Conservation (phyloP, 2,329 filamentous ascomycete species). For the Fusarium praegraminearum region DNA sequence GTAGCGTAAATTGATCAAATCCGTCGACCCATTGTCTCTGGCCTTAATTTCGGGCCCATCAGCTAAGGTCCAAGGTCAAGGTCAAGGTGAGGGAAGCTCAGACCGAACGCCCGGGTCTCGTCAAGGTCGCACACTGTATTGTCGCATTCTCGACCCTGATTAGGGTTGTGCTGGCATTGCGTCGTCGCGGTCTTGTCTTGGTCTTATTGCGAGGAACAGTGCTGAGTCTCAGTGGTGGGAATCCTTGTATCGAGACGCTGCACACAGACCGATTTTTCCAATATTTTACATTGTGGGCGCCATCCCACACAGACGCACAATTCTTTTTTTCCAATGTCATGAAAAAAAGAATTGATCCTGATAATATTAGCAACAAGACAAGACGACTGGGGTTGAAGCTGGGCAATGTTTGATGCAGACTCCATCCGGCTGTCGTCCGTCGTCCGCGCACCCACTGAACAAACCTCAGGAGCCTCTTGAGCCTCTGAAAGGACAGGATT, state of each 20-base stretch:
- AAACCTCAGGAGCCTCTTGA: slow-evolving; percentile 7
- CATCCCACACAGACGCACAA: slow-evolving; percentile 21
- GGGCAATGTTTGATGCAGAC: slow-evolving; percentile 38
- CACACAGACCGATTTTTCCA: slow-evolving; percentile 27
- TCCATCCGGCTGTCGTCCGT: slow-evolving; percentile 42
- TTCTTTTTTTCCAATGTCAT: slow-evolving; percentile 23
- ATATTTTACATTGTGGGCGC: slow-evolving; percentile 39
- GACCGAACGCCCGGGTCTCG: slow-evolving; percentile 44
- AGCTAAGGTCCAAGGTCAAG: slow-evolving; percentile 17
- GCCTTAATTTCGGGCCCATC: slow-evolving; percentile 48
- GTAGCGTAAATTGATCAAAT: slow-evolving; percentile 15
- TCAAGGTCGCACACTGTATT: slow-evolving; percentile 41
- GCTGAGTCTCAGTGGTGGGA: slow-evolving; percentile 20
- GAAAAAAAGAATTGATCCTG: slow-evolving; percentile 26
- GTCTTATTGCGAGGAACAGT: slow-evolving; percentile 21
- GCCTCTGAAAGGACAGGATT: slow-evolving; percentile 39
- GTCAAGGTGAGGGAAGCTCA: slow-evolving; percentile 45
- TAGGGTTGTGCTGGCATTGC: slow-evolving; percentile 35
- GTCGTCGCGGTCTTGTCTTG: slow-evolving; percentile 27
- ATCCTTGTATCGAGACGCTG: slow-evolving; percentile 29
- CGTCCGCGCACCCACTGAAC: slow-evolving; percentile 44
- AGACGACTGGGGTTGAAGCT: slow-evolving; percentile 34
- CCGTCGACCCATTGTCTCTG: slow-evolving; percentile 43
- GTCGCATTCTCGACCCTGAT: slow-evolving; percentile 28
- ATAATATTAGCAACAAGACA: slow-evolving; percentile 32